Evolutionary conservation across 2,329 filamentous ascomycete genomes (phyloP).

Genomic region (Diaporthe caulivora): DNA sequence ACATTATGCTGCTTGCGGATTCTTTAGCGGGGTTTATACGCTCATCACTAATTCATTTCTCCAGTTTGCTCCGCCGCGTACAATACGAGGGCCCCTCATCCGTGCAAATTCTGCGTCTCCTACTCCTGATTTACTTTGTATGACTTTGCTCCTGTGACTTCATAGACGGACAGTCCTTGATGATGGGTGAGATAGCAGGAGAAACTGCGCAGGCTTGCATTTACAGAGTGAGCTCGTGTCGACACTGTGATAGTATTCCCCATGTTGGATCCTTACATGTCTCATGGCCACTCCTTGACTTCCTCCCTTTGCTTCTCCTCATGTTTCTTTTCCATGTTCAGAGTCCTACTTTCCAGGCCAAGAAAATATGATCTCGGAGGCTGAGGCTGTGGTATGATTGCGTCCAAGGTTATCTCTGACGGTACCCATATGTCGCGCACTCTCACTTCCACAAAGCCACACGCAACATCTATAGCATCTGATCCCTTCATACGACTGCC

Average conservation of each 20-base stretch:
- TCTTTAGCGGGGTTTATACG: background rate
- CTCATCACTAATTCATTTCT: conserved; percentile 16
- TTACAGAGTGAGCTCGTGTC: background rate
- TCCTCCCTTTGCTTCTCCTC: background rate
- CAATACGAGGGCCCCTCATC: too few species aligned
- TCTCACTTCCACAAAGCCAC: background rate
- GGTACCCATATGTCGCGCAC: background rate
- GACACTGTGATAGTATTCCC: background rate
- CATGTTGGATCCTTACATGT: background rate
- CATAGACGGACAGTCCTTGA: too few species aligned
- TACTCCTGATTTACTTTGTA: background rate
- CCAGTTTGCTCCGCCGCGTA: background rate
- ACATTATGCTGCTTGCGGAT: background rate
- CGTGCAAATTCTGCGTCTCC: background rate
- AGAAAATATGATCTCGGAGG: background rate
- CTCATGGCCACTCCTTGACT: background rate
- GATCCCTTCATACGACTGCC: background rate
- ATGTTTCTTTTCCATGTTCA: background rate
- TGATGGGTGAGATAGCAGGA: background rate
- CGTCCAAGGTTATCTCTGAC: background rate
- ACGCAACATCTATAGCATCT: background rate
- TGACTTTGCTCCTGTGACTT: background rate
- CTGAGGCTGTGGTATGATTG: background rate
- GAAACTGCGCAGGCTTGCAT: background rate
- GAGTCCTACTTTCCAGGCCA: background rate